Percentiles rank a stretch among this genome's conserved stretches.
phyloP scores from a whole-genome alignment of 2,329 filamentous ascomycete genomes.

The Colletotrichum sp. region DNA sequence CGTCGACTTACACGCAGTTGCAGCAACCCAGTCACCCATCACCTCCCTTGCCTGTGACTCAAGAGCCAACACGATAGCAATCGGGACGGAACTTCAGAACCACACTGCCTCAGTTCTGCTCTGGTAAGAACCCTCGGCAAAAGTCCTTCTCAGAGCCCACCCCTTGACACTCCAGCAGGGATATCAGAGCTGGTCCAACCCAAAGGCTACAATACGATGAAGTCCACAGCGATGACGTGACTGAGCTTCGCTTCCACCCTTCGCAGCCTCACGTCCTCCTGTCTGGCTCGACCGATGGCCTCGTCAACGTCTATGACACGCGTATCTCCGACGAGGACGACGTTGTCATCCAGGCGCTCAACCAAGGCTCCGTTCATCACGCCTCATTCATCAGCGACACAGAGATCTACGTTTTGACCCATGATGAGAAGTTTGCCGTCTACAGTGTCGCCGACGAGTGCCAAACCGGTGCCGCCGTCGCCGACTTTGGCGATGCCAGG shows the following conservation, averaged over 20 bases:
- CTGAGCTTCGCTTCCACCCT: slow-evolving; percentile 66
- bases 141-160: neutral
- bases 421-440: slow-evolving; percentile 79
- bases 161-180: slow-evolving; percentile 47
- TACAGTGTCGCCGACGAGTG: slow-evolving; percentile 71
- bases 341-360: slow-evolving; percentile 77
- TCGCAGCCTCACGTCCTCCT: slow-evolving; percentile 66
- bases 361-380: slow-evolving; percentile 76
- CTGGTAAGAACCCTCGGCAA: slow-evolving; percentile 51
- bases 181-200: slow-evolving; percentile 55
- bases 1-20: slow-evolving; percentile 22
- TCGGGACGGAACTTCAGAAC: slow-evolving; percentile 75
- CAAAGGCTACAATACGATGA: slow-evolving; percentile 64
- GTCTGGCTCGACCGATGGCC: slow-evolving; percentile 80
- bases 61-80: slow-evolving; percentile 65
- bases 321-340: slow-evolving; percentile 77
- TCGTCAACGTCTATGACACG: slow-evolving; percentile 79
- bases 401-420: slow-evolving; percentile 75
- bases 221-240: slow-evolving; percentile 72
- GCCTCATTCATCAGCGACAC: slow-evolving; percentile 71
- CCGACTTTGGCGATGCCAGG: slow-evolving; percentile 73
- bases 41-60: slow-evolving; percentile 69
- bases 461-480: slow-evolving; percentile 61
- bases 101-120: slow-evolving; percentile 65
- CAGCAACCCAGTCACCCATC: slow-evolving; percentile 57